Evolutionary conservation across 2,329 filamentous ascomycete species (phyloP).

Genomic region (Anisogramma anomala): DNA sequence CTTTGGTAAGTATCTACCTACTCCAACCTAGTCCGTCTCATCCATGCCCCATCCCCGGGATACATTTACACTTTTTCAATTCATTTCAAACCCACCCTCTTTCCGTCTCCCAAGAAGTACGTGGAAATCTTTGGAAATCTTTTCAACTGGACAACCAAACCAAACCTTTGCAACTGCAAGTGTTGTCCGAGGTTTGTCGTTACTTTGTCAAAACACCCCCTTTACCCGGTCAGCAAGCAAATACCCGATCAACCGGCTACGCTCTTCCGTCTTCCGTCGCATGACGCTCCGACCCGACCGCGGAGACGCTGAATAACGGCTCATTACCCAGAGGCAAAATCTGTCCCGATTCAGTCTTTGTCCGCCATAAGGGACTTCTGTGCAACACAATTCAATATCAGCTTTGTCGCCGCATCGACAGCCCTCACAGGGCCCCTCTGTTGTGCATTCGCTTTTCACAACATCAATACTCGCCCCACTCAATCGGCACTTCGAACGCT

Average conservation of each 20-base stretch:
- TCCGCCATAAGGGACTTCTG: not conserved
- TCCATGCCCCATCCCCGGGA: constrained; percentile 2
- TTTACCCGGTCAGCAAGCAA: no score
- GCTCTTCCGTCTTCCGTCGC: not conserved
- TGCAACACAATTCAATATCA: not conserved
- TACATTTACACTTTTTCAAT: not conserved
- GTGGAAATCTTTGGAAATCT: not conserved
- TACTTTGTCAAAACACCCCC: no score
- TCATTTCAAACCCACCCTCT: not conserved
- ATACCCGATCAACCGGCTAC: not conserved
- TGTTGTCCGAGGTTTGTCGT: no score
- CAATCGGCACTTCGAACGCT: not conserved
- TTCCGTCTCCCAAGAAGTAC: not conserved
- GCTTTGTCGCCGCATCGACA: not conserved
- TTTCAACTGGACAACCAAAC: no score
- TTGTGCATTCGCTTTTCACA: no score
- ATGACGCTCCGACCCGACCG: constrained; percentile 3
- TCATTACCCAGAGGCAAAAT: not conserved
- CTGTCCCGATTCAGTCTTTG: not conserved
- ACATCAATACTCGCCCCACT: not conserved
- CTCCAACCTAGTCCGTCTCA: not conserved
- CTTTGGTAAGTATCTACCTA: no score
- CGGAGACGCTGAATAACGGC: constrained; percentile 1
- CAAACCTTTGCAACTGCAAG: no score
- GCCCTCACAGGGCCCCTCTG: not conserved